Base-by-base conservation (phyloP, 331 rosid species). In the Erythrophleum ivorense region DNA sequence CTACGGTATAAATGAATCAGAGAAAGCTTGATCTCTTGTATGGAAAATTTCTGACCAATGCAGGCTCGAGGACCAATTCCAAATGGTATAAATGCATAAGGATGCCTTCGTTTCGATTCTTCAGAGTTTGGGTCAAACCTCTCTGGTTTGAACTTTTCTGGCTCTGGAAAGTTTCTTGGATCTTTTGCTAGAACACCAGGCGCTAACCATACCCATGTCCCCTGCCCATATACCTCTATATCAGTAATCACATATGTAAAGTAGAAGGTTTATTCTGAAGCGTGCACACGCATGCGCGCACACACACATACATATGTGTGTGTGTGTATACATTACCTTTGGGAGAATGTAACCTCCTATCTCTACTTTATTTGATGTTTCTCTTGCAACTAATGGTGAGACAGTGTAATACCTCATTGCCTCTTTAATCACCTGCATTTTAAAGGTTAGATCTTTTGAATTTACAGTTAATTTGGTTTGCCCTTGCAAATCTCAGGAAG, bases 271-370 rank as follows among this genome's bases (percentile, higher is more conserved):
- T 18, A 73, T 13, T 48, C 33, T 29, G 16, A 60, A 60, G 14
- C 5, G 16, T 57, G 63, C 11, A 9, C 50, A 46, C 50, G 48
- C 8, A 4, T 9, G 7, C 48, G 9, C 48, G 7, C 48, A 43
- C 48, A 46, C 29, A 60, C 11, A 57, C 46, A 40, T 4, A 31
- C 18, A 52, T 34, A 49, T 24, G 3, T n/a, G 10, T 66, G 40
- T 36, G 40, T 36, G 40, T 36, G 40, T 36, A 36, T 36, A 62
- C 0, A 14, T 31, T 88, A 96, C 99, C 99, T 92, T 96, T 21
- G 99, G 99, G 45, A 96, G 91, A 84, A 88, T 87, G 86, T 96
- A 96, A 45, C 98, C 98, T 77, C 99, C 99, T 34, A 96, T 88
- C 80, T 94, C 94, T 3, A 94, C 94, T 15, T 90, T 84, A 84